Evolutionary conservation across 768 basidiomycete species (phyloP), one percentile per base, ranked within the genome.

Genomic region (Tylopilus sp.): DNA sequence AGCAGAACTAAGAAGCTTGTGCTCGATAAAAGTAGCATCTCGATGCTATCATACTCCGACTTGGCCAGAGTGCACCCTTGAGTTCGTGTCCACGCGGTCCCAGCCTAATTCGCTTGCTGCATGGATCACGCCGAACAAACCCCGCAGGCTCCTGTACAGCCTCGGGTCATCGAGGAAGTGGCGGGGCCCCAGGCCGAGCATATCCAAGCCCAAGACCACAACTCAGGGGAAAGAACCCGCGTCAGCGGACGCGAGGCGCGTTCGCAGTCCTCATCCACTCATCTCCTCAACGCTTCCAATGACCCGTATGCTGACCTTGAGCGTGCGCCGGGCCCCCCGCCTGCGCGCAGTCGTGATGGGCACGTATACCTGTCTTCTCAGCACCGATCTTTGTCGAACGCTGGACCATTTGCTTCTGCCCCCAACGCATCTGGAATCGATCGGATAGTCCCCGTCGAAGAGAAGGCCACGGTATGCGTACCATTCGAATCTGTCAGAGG

Each of bases 381-480:
- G 17, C 65, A 50, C 9, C 45, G 42, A 2, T 17, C 3, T n/a
- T n/a, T 37, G 40, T 21, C 40, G 13, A 10, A 12, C 10, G 9
- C 17, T 3, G 42, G 42, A 13, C 26, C 19, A 2, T 28, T 12
- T 11, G 1, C 16, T 9, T 14, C 22, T 13, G n/a, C 8, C 30
- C 34, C 4, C 7, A 40, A 42, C 21, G 3, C 16, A 11, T 52
- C 58, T 16, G 61, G 48, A 4, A 29, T 69, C 11, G 68, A 69
- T 44, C 60, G 56, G 55, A 66, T 70, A 43, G 60, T 70, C 10
- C 68, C 68, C 2, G 38, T 64, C 28, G 40, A 68, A 6, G 55
- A 49, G 19, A 71, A 59, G 46, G 16, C 10, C 4, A 33, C 13
- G 5, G 69, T 30, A 3, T 25, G 24, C 30, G 30, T 4, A 5